Evolutionary conservation across 495 filamentous ascomycete species (phyloP).

Genomic region (Amniculicola lignicola): DNA sequence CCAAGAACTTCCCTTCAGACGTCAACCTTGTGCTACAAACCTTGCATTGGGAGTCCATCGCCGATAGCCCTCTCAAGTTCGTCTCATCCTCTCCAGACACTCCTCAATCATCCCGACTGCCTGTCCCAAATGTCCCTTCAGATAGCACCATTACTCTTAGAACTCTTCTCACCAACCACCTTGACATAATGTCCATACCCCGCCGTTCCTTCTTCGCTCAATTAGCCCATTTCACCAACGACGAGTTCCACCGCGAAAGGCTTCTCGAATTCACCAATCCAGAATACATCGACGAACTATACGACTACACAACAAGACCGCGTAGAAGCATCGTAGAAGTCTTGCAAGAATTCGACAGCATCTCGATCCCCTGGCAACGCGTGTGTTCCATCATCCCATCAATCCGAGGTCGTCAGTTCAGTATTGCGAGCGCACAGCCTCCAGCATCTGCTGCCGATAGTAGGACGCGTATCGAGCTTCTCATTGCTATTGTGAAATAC

Average conservation of each 20-base stretch:
- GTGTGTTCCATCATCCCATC: conserved; percentile 67
- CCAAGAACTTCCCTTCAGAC: conserved; percentile 79
- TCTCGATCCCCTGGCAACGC: conserved; percentile 74
- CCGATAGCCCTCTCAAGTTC: conserved; percentile 60
- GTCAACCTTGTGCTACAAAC: conserved; percentile 69
- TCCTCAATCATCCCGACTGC: conserved; percentile 40
- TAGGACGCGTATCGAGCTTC: conserved; percentile 62
- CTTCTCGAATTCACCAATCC: conserved; percentile 77
- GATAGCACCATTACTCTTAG: conserved; percentile 59
- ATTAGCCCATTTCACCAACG: conserved; percentile 67
- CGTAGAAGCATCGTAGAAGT: conserved; percentile 89
- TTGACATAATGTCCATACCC: conserved; percentile 87
- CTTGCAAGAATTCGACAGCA: conserved; percentile 80
- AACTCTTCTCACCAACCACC: conserved; percentile 69
- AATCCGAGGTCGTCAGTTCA: conserved; percentile 80
- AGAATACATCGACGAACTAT: conserved; percentile 80
- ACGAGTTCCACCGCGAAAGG: conserved; percentile 73
- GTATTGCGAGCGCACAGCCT: conserved; percentile 71
- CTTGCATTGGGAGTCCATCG: conserved; percentile 71
- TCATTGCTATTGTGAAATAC: conserved; percentile 91
- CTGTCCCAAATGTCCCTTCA: conserved; percentile 41
- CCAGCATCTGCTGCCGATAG: conserved; percentile 5
- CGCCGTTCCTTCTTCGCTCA: conserved; percentile 77
- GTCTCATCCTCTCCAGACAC: conserved; percentile 37
- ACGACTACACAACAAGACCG: conserved; percentile 91